Percentiles rank a stretch among this genome's conserved stretches.
phyloP scores from a whole-genome alignment of 768 basidiomycete species.

The Russula sp. region DNA sequence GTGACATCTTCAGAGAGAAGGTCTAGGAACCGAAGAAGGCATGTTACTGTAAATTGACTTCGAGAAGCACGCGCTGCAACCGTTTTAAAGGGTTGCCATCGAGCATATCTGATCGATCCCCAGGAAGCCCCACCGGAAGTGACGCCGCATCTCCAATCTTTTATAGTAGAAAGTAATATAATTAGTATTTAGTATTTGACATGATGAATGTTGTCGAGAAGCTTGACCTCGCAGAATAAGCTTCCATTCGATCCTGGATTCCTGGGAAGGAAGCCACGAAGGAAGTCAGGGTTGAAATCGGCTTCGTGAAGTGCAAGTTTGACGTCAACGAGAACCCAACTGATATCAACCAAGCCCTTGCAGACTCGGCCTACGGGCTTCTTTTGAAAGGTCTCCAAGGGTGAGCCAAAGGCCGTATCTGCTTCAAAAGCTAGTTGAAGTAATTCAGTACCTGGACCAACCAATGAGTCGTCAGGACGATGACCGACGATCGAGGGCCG shows the following conservation, averaged over 20 bases:
- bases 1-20: too few relatives aligned
- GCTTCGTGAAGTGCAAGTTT: constrained; percentile 78
- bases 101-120: constrained; percentile 66
- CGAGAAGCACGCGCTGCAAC: too few relatives aligned
- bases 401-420: too few relatives aligned
- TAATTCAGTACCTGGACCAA: too few relatives aligned
- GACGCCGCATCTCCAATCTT: constrained; percentile 86
- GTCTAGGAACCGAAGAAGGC: too few relatives aligned
- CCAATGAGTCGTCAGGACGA: too few relatives aligned
- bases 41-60: too few relatives aligned
- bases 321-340: constrained; percentile 44
- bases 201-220: background rate
- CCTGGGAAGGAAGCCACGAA: constrained; percentile 78
- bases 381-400: too few relatives aligned
- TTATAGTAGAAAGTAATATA: background rate
- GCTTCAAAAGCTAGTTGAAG: too few relatives aligned
- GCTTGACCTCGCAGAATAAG: constrained; percentile 70
- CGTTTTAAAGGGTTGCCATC: constrained; percentile 66
- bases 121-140: constrained; percentile 60
- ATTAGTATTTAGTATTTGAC: background rate
- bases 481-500: too few relatives aligned
- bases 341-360: too few relatives aligned
- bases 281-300: constrained; percentile 70
- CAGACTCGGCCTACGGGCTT: too few relatives aligned
- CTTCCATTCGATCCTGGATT: constrained; percentile 83